A percentile compares a stretch with the other conserved stretches of the same genome.
phyloP scores from a whole-genome alignment of 2,329 filamentous ascomycete species.

The Botrytis sinoallii region DNA sequence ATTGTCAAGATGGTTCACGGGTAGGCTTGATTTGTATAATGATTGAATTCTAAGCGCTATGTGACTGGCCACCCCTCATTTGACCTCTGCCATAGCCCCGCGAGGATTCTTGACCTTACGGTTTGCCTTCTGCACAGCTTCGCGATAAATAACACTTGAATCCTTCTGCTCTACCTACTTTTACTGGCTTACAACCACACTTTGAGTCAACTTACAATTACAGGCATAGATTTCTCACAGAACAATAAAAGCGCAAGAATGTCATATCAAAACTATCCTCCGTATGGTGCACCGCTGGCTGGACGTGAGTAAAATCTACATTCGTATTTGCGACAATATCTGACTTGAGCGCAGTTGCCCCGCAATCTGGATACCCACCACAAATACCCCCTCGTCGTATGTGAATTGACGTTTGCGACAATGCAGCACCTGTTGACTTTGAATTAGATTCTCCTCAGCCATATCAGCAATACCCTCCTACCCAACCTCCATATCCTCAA shows the following conservation, averaged over 20 bases:
- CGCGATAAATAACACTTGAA: not conserved
- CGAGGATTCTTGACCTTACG: not conserved
- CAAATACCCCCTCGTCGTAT: conserved; percentile 17
- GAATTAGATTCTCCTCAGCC: conserved; percentile 13
- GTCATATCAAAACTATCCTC: conserved; percentile 19
- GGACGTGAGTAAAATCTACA: conserved; percentile 22
- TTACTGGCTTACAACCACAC: not conserved
- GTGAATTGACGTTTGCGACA: not conserved
- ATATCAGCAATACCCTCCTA: conserved; percentile 26
- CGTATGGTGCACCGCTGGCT: conserved; percentile 25
- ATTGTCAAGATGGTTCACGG: not conserved
- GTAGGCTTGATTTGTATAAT: not conserved
- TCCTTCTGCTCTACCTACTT: conserved; percentile 3
- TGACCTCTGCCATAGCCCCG: not conserved
- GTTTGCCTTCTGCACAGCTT: conserved; percentile 6
- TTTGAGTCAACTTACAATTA: not conserved
- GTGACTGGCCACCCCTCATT: conserved; percentile 5
- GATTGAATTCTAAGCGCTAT: not conserved
- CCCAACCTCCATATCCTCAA: conserved; percentile 25
- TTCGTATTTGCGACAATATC: conserved; percentile 21
- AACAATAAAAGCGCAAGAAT: not conserved
- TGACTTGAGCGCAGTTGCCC: conserved; percentile 21
- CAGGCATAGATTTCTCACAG: not conserved
- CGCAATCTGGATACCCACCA: conserved; percentile 17
- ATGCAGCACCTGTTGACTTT: not conserved